Conservation (phyloP, 2,329 filamentous ascomycete species). For the Diaporthe helianthi region DNA sequence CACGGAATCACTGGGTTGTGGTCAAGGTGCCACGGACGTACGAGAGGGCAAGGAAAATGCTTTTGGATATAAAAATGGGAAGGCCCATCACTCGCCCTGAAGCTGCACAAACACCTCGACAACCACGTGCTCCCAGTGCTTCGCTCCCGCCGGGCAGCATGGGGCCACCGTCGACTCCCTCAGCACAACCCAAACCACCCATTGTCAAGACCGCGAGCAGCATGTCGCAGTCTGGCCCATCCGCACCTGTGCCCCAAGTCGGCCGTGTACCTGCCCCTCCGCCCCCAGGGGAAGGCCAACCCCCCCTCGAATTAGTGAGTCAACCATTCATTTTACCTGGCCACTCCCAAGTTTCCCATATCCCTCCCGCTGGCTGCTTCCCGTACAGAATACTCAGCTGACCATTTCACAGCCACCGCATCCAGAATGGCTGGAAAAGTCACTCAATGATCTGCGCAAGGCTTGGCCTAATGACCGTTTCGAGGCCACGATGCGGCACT, state of each 20-base stretch:
- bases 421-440: slow-evolving; percentile 82
- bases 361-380: slow-evolving; percentile 24
- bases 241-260: slow-evolving; percentile 55
- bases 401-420: slow-evolving; percentile 70
- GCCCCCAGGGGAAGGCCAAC: slow-evolving; percentile 64
- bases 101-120: slow-evolving; percentile 52
- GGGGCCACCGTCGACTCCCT: slow-evolving; percentile 58
- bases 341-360: slow-evolving; percentile 33
- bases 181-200: slow-evolving; percentile 37
- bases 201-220: slow-evolving; percentile 28
- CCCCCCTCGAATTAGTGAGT: slow-evolving; percentile 68
- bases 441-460: slow-evolving; percentile 74
- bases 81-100: slow-evolving; percentile 46
- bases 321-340: slow-evolving; percentile 39
- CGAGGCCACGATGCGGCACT: slow-evolving; percentile 91
- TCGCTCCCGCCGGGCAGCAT: slow-evolving; percentile 55
- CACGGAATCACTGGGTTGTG: slow-evolving; percentile 73
- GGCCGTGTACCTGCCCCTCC: slow-evolving; percentile 74
- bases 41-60: slow-evolving; percentile 72
- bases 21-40: slow-evolving; percentile 68
- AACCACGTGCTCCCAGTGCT: slow-evolving; percentile 54
- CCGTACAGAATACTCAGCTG: slow-evolving; percentile 37
- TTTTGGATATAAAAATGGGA: slow-evolving; percentile 53
- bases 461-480: slow-evolving; percentile 83
- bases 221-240: slow-evolving; percentile 39